Conservation (phyloP, 257 asterid species). For the Solanum appendiculatum region DNA sequence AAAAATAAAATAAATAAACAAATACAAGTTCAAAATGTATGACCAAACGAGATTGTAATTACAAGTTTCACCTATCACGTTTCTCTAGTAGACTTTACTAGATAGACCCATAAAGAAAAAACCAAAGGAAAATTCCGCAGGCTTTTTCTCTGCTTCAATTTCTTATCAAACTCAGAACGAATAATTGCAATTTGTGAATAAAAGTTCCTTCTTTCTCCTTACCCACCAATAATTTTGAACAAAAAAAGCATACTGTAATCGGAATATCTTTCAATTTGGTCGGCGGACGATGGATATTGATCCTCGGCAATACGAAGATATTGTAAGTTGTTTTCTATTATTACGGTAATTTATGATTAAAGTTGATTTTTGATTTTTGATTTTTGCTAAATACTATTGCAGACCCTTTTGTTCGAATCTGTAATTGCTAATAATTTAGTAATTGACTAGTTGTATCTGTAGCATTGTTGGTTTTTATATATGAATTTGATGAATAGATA, state of each 20-base stretch:
- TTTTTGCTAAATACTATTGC: not conserved
- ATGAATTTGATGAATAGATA: not conserved
- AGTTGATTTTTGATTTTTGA: not conserved
- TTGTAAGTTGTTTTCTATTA: conserved; percentile 7
- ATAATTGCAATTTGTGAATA: not conserved
- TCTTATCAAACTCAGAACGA: not conserved
- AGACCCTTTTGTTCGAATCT: not conserved
- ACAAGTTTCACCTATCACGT: not conserved
- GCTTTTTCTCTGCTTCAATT: not conserved
- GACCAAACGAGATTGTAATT: fast-evolving
- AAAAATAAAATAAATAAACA: too few relatives aligned
- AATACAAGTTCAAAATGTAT: fast-evolving
- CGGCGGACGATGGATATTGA: conserved; percentile 30
- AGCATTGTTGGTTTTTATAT: not conserved
- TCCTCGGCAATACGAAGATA: conserved; percentile 30
- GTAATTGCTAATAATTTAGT: not conserved
- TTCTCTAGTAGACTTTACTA: not conserved
- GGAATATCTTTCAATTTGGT: not conserved
- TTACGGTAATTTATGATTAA: not conserved
- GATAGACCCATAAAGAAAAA: not conserved
- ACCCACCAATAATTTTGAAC: not conserved
- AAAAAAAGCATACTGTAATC: not conserved
- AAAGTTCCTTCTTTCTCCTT: not conserved
- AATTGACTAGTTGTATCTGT: not conserved
- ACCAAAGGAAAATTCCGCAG: not conserved